phyloP scores from a whole-genome alignment of 257 asterid species.

The Catharanthus roseus region DNA sequence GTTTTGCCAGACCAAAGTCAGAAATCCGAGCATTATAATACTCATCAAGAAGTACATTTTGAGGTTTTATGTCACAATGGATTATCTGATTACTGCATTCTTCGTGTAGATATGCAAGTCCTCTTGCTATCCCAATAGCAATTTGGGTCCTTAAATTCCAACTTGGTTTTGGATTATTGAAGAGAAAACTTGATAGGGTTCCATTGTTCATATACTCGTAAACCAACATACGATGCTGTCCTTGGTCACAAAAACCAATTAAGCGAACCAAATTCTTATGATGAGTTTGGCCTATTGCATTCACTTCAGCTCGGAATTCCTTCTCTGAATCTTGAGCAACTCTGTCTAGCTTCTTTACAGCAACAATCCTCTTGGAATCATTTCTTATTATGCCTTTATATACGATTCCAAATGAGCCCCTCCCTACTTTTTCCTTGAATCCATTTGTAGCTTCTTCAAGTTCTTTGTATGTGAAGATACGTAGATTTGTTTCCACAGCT shows the following conservation, averaged over 20 bases:
- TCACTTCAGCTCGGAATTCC: conserved; percentile 34
- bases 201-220: conserved; percentile 24
- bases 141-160: conserved; percentile 49
- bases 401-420: conserved; percentile 60
- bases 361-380: conserved; percentile 16
- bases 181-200: conserved; percentile 29
- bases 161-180: conserved; percentile 27
- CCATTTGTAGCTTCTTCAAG: conserved; percentile 9
- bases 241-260: conserved; percentile 30
- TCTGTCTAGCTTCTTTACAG: conserved; percentile 50
- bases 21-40: conserved; percentile 23
- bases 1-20: conserved; percentile 39
- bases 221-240: conserved; percentile 25
- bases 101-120: conserved; percentile 32
- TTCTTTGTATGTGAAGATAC: conserved; percentile 1
- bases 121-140: conserved; percentile 41
- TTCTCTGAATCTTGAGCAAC: conserved; percentile 43
- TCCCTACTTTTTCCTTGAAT: conserved; percentile 26
- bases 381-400: conserved; percentile 38
- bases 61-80: conserved; percentile 30
- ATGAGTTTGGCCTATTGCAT: conserved; percentile 44
- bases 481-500: not conserved
- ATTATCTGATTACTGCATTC: conserved; percentile 39
- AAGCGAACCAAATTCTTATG: conserved; percentile 60
- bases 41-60: conserved; percentile 18